A percentile compares a stretch with the other conserved stretches of the same genome.
phyloP scores from a whole-genome alignment of 257 asterid genomes.

The Capsicum pubescens region DNA sequence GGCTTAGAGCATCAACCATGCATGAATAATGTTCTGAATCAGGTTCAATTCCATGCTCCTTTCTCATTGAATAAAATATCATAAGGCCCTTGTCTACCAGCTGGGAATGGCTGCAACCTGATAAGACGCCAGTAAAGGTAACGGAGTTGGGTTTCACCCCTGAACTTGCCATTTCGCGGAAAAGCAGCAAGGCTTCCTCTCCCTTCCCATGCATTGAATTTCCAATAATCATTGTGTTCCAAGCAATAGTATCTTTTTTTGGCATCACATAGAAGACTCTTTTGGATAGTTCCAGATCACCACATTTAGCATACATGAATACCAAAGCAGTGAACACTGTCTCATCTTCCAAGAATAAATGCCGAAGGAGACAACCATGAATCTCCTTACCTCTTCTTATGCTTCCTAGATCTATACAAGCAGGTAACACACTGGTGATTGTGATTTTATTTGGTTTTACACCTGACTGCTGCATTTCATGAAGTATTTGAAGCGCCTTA shows the following conservation, averaged over 20 bases:
- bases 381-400: slow-evolving; percentile 67
- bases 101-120: slow-evolving; percentile 76
- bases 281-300: slow-evolving; percentile 52
- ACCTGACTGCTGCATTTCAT: slow-evolving; percentile 59
- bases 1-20: slow-evolving; percentile 74
- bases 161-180: slow-evolving; percentile 52
- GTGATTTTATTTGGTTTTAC: slow-evolving; percentile 66
- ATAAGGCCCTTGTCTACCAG: slow-evolving; percentile 59
- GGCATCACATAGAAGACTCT: slow-evolving; percentile 53
- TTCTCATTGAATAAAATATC: slow-evolving; percentile 59
- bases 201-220: slow-evolving; percentile 79
- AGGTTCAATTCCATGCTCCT: slow-evolving; percentile 59
- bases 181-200: slow-evolving; percentile 55
- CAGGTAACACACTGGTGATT: slow-evolving; percentile 58
- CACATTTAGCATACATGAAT: slow-evolving; percentile 68
- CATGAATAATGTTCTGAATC: slow-evolving; percentile 68
- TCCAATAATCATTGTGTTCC: slow-evolving; percentile 72
- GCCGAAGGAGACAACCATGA: slow-evolving; percentile 53
- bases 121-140: slow-evolving; percentile 67
- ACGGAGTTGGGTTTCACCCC: slow-evolving; percentile 64
- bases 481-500: slow-evolving; percentile 52
- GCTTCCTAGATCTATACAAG: slow-evolving; percentile 54
- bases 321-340: slow-evolving; percentile 61
- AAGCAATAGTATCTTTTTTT: slow-evolving; percentile 60
- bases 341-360: slow-evolving; percentile 48